Evolutionary conservation across 129 eudicot genomes (phyloP), one percentile per base, ranked within the genome.

Genomic region (Saussurea involucrata): DNA sequence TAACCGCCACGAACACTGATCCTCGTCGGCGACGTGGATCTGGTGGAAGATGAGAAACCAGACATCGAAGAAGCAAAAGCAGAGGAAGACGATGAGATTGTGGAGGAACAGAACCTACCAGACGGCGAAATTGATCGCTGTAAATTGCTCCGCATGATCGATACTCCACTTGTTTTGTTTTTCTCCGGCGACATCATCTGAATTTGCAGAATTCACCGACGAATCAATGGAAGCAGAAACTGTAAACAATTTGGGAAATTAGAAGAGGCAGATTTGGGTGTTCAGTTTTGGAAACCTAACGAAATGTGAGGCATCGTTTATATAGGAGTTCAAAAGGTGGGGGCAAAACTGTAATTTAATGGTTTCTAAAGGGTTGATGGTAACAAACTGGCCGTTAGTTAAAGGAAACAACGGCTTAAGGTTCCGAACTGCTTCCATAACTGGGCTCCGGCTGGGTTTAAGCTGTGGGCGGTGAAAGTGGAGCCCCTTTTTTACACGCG

Each of bases 31-130:
- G 94, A 86, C 0, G 85, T 71, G 53, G 92, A 33, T 10, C 93
- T 80, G 65, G 88, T 24, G 18, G 81, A 71, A 33, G 82, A 20
- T 0, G 88, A 57, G 76, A 66, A 61, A 18, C 76, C 28, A 12
- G 96, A 85, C 58, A 80, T 76, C 25, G 90, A 71, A 28, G 83
- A 55, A 17, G 81, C 4, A 25, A 79, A 74, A 8, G 58, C 67
- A 28, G 90, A 28, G 15, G 88, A 76, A 6, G 89, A 25, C 3
- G 86, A 55, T 2, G 87, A 79, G 34, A 88, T 81, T 1, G 90
- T 83, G 18, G 96, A 87, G 5, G 88, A 74, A 72, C 92, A 90
- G 75, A 86, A 86, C 13, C 85, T 75, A 9, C 90, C 86, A 4
- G 90, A 88, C 2, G 88, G 90, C 0, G 90, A 87, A 61, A 76